These are phyloP conservation scores for Hyaloscypha bicolor DNA, from an alignment of 495 filamentous ascomycete species.

Conservation along the genomic window DNA sequence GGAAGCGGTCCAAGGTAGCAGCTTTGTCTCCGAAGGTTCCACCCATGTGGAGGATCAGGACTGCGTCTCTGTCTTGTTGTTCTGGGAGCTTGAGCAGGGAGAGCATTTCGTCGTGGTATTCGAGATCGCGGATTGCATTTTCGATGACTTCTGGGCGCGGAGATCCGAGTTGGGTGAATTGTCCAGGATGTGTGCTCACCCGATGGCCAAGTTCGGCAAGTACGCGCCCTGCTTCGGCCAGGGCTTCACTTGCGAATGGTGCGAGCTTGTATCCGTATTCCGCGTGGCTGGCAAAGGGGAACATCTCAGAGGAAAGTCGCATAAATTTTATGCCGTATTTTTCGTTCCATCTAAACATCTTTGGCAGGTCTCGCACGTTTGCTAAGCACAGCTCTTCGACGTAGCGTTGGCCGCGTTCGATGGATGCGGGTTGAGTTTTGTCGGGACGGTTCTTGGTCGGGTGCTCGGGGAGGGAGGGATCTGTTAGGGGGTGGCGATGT, in stretches of 20 bases:
- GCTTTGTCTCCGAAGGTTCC: conserved; percentile 88
- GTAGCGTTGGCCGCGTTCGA: conserved; percentile 63
- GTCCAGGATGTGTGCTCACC: conserved; percentile 85
- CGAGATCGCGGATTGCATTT: conserved; percentile 77
- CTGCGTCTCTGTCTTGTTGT: conserved; percentile 82
- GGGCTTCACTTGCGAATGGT: conserved; percentile 78
- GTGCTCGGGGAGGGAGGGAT: conserved; percentile 77
- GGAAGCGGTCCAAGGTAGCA: conserved; percentile 80
- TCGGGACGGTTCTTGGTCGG: conserved; percentile 82
- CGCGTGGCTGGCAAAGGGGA: conserved; percentile 88
- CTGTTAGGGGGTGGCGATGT: conserved; percentile 76
- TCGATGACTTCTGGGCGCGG: conserved; percentile 74
- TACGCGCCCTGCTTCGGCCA: conserved; percentile 76
- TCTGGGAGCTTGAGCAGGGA: conserved; percentile 74
- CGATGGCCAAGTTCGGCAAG: conserved; percentile 83
- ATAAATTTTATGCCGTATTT: conserved; percentile 91
- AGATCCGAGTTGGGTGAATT: conserved; percentile 88
- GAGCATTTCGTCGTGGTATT: conserved; percentile 88
- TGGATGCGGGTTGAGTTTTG: conserved; percentile 62
- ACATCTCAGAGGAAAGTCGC: conserved; percentile 93
- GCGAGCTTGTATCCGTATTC: conserved; percentile 87
- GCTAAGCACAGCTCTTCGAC: conserved; percentile 77
- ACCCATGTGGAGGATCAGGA: conserved; percentile 96
- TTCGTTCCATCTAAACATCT: conserved; percentile 93
- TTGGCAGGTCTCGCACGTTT: conserved; percentile 81